Conservation (phyloP, 2,329 filamentous ascomycete species). For the Microdochium bolleyi region DNA sequence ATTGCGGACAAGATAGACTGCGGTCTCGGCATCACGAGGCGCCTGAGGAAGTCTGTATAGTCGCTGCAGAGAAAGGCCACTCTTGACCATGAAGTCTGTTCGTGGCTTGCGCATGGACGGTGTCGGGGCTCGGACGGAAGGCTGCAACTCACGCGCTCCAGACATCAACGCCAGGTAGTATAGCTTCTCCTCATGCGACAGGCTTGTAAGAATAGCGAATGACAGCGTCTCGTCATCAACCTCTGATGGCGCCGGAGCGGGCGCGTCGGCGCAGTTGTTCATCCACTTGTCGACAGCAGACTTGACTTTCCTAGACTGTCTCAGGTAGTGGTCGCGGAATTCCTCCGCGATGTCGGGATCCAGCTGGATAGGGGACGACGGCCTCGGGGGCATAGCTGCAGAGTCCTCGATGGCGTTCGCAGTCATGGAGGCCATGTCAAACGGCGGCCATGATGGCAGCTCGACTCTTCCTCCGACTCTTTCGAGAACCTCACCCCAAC, state of each 20-base stretch:
- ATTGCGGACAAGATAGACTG: conserved; percentile 80
- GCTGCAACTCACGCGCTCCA: conserved; percentile 48
- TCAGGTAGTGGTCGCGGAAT: conserved; percentile 84
- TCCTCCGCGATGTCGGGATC: conserved; percentile 93
- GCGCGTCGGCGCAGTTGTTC: conserved; percentile 65
- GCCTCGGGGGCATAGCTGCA: conserved; percentile 50
- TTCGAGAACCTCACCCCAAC: conserved; percentile 94
- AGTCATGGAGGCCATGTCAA: conserved; percentile 60
- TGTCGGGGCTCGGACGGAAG: conserved; percentile 57
- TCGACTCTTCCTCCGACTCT: conserved; percentile 84
- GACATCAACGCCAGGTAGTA: conserved; percentile 75
- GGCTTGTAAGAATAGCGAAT: conserved; percentile 87
- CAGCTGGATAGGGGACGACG: conserved; percentile 61
- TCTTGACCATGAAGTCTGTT: conserved; percentile 68
- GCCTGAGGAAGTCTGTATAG: conserved; percentile 67
- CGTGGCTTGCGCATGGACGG: conserved; percentile 56
- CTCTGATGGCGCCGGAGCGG: conserved; percentile 71
- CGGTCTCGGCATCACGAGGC: conserved; percentile 79
- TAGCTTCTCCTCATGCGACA: conserved; percentile 67
- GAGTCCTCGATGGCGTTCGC: conserved; percentile 53
- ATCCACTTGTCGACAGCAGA: conserved; percentile 90
- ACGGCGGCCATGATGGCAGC: conserved; percentile 82
- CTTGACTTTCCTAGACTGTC: conserved; percentile 87
- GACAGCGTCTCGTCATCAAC: conserved; percentile 90
- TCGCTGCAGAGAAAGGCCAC: conserved; percentile 71